Base-by-base conservation (phyloP, 257 asterid genomes). In the Perilla frutescens region DNA sequence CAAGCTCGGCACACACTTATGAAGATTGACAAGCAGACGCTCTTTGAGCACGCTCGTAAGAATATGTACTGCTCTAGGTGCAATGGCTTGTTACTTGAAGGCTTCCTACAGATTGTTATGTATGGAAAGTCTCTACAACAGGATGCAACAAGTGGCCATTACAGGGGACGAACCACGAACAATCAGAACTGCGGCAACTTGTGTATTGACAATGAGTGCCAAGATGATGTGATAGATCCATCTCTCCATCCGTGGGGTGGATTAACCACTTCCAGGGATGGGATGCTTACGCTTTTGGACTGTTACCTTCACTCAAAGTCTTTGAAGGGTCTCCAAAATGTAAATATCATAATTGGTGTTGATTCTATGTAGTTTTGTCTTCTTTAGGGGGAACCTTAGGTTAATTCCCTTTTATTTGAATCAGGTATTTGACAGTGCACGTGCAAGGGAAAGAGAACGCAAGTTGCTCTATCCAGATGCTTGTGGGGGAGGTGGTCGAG, bases 201-300 rank as follows among this genome's bases (percentile, higher is more conserved):
- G 48, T 77, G 83, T 81, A 63, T 13, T 57, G 77, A 80, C 54
- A 74, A 74, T 82, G 86, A 83, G 49, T 81, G 87, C 81, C 87
- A 84, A 77, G 86, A 85, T 83, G 94, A 88, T 77, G 85, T 83
- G 73, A 88, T 82, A 77, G 97, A 95, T 78, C 98, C 98, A 75
- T 90, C 97, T 4, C 91, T 89, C 70, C 96, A 92, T 83, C 98
- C 96, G 3, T 95, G 98, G 99, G 99, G 98, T 81, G 99, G 99
- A 77, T 81, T 95, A 71, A 90, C 94, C 44, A 72, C 97, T 44
- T 76, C 94, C 54, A 80, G 88, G 80, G 94, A 95, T 78, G 98
- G 96, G 72, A 79, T 81, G 62, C 96, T 95, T 58, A 95, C 99
- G 9, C 91, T 92, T 64, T 84, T 92, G 84, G 94, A 88, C 82